phyloP scores from a whole-genome alignment of 192 early-diverging fungal genomes.

The Fimicolochytrium jonesii region DNA sequence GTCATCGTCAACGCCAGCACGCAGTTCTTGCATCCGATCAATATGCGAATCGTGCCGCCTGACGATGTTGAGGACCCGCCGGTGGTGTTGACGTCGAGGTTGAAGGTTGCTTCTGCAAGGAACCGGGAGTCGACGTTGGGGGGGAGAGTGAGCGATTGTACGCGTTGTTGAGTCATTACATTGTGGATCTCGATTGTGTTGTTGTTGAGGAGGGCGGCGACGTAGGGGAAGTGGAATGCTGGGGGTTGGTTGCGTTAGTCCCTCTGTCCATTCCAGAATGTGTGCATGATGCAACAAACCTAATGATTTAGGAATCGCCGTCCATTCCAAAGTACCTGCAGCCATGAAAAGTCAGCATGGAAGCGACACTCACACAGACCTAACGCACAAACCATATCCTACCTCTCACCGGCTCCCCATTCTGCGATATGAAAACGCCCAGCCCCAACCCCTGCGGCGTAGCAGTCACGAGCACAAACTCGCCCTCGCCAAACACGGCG shows the following conservation, averaged over 20 bases:
- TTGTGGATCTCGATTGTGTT: conserved; percentile 74
- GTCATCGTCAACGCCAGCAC: conserved; percentile 60
- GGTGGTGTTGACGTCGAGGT: conserved; percentile 35
- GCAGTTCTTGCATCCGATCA: conserved; percentile 53
- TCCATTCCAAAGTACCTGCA: conserved; percentile 50
- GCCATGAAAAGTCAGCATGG: neutral
- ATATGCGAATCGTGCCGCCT: conserved; percentile 36
- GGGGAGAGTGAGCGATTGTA: conserved; percentile 50
- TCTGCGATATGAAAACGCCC: conserved; percentile 66
- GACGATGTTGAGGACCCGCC: no score
- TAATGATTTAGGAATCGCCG: conserved; percentile 44
- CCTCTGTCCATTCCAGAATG: no score
- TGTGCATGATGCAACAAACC: no score
- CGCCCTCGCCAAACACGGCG: conserved; percentile 54
- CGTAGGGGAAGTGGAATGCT: conserved; percentile 75
- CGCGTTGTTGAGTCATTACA: conserved; percentile 55
- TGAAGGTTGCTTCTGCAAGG: conserved; percentile 44
- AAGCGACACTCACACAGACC: conserved; percentile 12
- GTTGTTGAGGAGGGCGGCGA: conserved; percentile 62
- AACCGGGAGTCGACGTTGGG: conserved; percentile 23
- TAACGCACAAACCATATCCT: no score
- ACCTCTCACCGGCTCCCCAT: conserved; percentile 72
- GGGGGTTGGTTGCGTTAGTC: no score
- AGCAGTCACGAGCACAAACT: conserved; percentile 68
- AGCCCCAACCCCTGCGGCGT: conserved; percentile 45